Evolutionary conservation across 345 rosid genomes (phyloP).

Genomic region (Dipteronia dyeriana): DNA sequence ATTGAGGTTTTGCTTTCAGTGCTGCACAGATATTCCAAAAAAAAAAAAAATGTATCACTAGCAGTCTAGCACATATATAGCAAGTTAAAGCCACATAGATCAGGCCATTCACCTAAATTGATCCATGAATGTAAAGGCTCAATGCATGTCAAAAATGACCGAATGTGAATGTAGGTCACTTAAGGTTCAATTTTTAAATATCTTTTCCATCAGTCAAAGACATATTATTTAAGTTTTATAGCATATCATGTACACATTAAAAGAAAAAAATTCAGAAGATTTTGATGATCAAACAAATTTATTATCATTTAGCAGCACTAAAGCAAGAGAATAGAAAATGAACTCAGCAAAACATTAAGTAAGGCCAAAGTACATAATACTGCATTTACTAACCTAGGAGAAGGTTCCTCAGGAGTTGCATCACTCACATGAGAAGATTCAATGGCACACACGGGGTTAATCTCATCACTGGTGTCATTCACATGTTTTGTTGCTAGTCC

Average conservation of each 20-base stretch:
- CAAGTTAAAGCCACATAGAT: neutral
- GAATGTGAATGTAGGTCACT: too few relatives aligned
- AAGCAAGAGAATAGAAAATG: conserved; percentile 2
- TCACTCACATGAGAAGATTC: conserved; percentile 42
- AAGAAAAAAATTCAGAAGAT: neutral
- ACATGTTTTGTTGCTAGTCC: conserved; percentile 32
- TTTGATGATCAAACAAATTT: conserved; percentile 5
- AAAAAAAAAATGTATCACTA: neutral
- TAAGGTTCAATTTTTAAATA: too few relatives aligned
- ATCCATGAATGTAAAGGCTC: too few relatives aligned
- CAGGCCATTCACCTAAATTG: neutral
- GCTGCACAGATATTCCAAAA: neutral
- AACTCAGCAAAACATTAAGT: neutral
- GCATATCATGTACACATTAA: too few relatives aligned
- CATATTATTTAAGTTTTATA: too few relatives aligned
- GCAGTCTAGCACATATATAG: neutral
- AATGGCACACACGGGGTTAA: conserved; percentile 32
- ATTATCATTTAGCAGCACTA: conserved; percentile 6
- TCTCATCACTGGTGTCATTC: conserved; percentile 33
- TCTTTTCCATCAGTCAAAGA: too few relatives aligned
- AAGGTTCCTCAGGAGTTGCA: conserved; percentile 45
- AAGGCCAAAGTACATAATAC: neutral
- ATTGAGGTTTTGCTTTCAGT: too few relatives aligned
- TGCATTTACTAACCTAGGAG: conserved; percentile 59
- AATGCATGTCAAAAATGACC: too few relatives aligned